A percentile compares a stretch with the other conserved stretches of the same genome.
These are phyloP conservation scores for Radiomyces spectabilis DNA, from an alignment of 192 early-diverging fungal genomes.

Conservation along the genomic window DNA sequence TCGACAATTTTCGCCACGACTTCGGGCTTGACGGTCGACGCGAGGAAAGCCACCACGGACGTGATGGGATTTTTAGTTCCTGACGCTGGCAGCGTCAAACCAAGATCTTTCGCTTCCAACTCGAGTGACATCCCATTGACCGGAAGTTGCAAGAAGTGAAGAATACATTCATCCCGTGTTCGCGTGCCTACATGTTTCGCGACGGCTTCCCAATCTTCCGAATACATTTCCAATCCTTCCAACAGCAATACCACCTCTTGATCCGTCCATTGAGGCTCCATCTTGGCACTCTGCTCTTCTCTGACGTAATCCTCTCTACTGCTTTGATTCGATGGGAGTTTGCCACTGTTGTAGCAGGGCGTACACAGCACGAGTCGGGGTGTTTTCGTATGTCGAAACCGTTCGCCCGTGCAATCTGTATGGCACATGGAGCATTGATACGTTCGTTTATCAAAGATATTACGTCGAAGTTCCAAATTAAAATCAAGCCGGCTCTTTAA, in stretches of 20 bases:
- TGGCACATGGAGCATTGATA: too few species aligned
- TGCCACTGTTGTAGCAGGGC: too few species aligned
- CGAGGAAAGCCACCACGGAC: constrained; percentile 87
- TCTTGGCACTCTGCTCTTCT: too few species aligned
- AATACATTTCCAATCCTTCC: constrained; percentile 88
- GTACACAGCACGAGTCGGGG: too few species aligned
- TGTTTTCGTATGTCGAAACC: too few species aligned
- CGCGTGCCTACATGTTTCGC: constrained; percentile 89
- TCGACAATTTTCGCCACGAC: constrained; percentile 71
- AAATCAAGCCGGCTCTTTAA: too few species aligned
- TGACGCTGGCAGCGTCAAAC: neutral
- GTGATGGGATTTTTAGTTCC: constrained; percentile 73
- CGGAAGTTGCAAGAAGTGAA: constrained; percentile 76
- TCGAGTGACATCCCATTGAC: constrained; percentile 60
- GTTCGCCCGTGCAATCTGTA: too few species aligned
- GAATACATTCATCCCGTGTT: constrained; percentile 86
- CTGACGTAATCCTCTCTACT: too few species aligned
- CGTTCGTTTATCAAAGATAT: too few species aligned
- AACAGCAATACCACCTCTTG: constrained; percentile 83
- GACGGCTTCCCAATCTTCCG: constrained; percentile 90
- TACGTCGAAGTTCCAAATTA: too few species aligned
- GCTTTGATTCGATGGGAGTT: too few species aligned
- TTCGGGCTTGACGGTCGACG: constrained; percentile 78
- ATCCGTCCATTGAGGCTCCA: constrained; percentile 61
- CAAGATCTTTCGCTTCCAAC: constrained; percentile 10